Evolutionary conservation across 257 asterid species (phyloP), one percentile per base, ranked within the genome.

Genomic region (Plantago ovata): DNA sequence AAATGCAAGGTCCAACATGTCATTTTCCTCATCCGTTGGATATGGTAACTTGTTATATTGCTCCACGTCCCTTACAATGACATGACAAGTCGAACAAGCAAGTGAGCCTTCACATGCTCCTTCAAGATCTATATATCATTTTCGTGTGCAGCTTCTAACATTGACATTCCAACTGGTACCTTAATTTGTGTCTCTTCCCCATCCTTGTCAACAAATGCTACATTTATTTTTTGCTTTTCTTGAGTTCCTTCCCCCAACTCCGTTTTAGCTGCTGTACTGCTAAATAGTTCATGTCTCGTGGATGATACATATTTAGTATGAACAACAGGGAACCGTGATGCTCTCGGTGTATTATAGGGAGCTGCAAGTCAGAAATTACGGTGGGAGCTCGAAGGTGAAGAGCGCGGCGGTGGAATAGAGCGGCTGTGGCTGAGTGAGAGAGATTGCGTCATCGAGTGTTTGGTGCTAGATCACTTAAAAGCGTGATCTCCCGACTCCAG

Each of bases 21-120:
- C 99, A 44, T 93, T 89, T 81, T 93, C 99, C 75, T 86, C 97
- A 54, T 89, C 97, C 0, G 82, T 73, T 56, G 96, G 97, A 48
- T 93, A 96, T 49, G 83, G 83, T 61, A 93, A 74, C 69, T 79
- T 93, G 81, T 93, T 93, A 62, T 86, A 93, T 33, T 88, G 81
- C 60, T 70, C 79, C 72, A 80, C 58, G 41, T 86, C 97, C 95
- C 83, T 87, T 72, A 92, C 91, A 57, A 92, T 80, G 38, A 88
- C 84, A 73, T 88, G 98, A 72, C 98, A 88, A 54, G 98, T 92
- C 49, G 97, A 91, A 79, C 95, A 85, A 44, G 98, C 98, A 74
- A 92, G 96, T 13, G 95, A 88, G 16, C 93, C 98, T 88, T 92
- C 98, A 69, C 98, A 92, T 28, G 96, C 95, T 58, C 96, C 96